Conservation (phyloP, 2,329 filamentous ascomycete genomes). For the Malbranchea zuffiana region DNA sequence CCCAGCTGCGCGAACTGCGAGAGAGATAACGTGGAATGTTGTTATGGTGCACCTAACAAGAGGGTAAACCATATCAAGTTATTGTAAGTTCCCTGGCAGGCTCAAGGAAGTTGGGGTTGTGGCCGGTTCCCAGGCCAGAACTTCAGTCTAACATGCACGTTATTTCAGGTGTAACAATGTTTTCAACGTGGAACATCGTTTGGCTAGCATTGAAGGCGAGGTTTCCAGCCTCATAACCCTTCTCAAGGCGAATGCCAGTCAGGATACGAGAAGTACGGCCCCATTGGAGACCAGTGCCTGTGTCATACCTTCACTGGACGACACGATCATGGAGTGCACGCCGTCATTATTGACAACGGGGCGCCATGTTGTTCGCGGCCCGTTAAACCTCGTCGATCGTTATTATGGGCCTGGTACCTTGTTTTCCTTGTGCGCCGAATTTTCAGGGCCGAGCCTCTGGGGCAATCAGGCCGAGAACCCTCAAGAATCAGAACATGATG, state of each 20-base stretch:
- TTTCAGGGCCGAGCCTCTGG: slow-evolving; percentile 2
- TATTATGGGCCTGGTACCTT: slow-evolving; percentile 13
- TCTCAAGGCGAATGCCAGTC: background rate
- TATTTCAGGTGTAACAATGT: slow-evolving; percentile 14
- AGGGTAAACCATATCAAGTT: too few relatives aligned
- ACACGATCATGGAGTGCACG: too few relatives aligned
- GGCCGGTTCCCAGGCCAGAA: too few relatives aligned
- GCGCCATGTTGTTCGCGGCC: slow-evolving; percentile 8
- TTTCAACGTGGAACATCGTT: slow-evolving; percentile 8
- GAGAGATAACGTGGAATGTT: too few relatives aligned
- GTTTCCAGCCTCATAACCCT: slow-evolving; percentile 6
- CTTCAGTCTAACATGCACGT: background rate
- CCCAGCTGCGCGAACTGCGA: too few relatives aligned
- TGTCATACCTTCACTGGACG: background rate
- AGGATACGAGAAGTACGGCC: background rate
- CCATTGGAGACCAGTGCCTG: too few relatives aligned
- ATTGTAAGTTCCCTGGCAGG: too few relatives aligned
- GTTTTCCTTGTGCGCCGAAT: slow-evolving; percentile 12
- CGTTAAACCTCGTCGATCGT: slow-evolving; percentile 8
- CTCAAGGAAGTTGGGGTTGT: too few relatives aligned
- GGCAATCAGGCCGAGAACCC: too few relatives aligned
- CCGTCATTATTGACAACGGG: too few relatives aligned
- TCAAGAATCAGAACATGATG: slow-evolving; percentile 1
- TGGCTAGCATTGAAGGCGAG: slow-evolving; percentile 12
- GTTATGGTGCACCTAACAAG: too few relatives aligned